These are phyloP conservation scores for Castanea mollissima DNA, from an alignment of 306 rosid species.

Conservation along the genomic window DNA sequence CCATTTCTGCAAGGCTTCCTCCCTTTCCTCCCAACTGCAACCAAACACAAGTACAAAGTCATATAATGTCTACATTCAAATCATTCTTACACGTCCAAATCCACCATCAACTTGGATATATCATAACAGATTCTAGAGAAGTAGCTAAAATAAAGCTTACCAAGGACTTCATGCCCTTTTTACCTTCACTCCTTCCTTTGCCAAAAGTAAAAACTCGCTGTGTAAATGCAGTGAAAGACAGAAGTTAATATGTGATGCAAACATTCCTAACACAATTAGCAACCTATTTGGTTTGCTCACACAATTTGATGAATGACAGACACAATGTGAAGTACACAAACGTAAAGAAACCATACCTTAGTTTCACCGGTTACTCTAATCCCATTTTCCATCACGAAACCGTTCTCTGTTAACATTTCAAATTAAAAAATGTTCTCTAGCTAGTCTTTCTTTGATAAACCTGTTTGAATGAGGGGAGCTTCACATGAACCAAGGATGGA, in stretches of 20 bases:
- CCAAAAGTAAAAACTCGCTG: conserved; percentile 93
- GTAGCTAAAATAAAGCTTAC: conserved; percentile 40
- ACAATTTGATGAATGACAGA: background rate
- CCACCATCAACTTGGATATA: background rate
- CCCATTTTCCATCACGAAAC: background rate
- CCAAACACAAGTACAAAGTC: background rate
- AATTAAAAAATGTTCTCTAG: no score
- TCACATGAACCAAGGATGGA: no score
- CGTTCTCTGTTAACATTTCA: no score
- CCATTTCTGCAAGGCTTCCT: conserved; percentile 97
- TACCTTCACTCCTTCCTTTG: conserved; percentile 88
- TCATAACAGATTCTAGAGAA: background rate
- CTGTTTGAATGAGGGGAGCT: no score
- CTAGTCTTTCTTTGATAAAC: no score
- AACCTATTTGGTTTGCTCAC: background rate
- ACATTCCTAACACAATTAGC: no score
- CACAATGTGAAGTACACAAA: background rate
- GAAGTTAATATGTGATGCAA: no score
- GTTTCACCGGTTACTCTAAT: background rate
- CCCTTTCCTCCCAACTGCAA: conserved; percentile 95
- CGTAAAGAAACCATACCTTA: background rate
- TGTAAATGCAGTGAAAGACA: conserved; percentile 7
- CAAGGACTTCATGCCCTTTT: conserved; percentile 90
- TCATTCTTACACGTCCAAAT: background rate
- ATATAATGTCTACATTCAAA: background rate